Percentiles rank a stretch among this genome's conserved stretches.
Conservation (phyloP, 306 rosid genomes). For the Prunus mongolica region DNA sequence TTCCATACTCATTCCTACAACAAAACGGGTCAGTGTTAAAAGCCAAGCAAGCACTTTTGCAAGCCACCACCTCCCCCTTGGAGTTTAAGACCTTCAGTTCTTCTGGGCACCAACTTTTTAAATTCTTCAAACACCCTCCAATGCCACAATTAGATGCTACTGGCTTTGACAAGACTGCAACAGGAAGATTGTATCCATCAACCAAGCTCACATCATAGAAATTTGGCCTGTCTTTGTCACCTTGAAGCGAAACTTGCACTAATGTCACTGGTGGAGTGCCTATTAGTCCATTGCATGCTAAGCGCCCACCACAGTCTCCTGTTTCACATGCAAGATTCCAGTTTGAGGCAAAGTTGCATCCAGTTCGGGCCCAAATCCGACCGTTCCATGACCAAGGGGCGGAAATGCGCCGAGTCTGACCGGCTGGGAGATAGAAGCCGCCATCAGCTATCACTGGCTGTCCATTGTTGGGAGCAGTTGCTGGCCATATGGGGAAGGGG, state of each 20-base stretch:
- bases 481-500: constrained; percentile 86
- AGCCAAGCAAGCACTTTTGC: constrained; percentile 86
- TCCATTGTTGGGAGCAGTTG: constrained; percentile 73
- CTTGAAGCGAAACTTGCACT: constrained; percentile 59
- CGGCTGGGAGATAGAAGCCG: constrained; percentile 68
- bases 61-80: constrained; percentile 62
- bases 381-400: constrained; percentile 86
- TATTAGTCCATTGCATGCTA: constrained; percentile 74
- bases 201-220: constrained; percentile 81
- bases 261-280: constrained; percentile 87
- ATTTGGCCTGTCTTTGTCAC: constrained; percentile 46
- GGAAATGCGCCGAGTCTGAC: constrained; percentile 33
- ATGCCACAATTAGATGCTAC: constrained; percentile 39
- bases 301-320: constrained; percentile 76
- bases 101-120: constrained; percentile 50
- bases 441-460: constrained; percentile 73
- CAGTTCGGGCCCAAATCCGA: constrained; percentile 88
- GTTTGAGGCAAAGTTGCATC: constrained; percentile 54
- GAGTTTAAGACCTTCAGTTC: constrained; percentile 53
- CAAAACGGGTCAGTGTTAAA: constrained; percentile 64
- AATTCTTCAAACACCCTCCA: constrained; percentile 55
- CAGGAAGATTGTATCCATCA: constrained; percentile 77
- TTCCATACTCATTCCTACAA: constrained; percentile 62
- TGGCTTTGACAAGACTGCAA: constrained; percentile 36
- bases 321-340: constrained; percentile 65